A percentile compares a stretch with the other conserved stretches of the same genome.
Evolutionary conservation across 1,284 basidiomycete species (phyloP).

Genomic region (Amylostereum areolatum): DNA sequence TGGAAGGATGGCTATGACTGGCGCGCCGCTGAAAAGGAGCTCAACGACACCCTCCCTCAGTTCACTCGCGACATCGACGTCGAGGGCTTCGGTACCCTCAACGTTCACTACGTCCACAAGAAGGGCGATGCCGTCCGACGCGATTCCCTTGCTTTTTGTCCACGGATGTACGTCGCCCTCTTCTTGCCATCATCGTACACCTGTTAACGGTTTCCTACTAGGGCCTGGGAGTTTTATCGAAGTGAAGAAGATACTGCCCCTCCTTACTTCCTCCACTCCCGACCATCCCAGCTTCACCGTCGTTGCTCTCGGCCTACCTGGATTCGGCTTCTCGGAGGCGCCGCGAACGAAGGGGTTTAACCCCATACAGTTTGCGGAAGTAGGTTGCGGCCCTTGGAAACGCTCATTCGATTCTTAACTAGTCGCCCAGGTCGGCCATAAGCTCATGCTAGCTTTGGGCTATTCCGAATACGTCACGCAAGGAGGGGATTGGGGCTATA

Average conservation of each 20-base stretch:
- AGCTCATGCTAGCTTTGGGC: conserved; percentile 40
- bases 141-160: conserved; percentile 40
- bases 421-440: conserved; percentile 29
- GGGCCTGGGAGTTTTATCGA: conserved; percentile 61
- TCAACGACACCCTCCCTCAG: conserved; percentile 37
- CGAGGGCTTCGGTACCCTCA: conserved; percentile 28
- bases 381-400: conserved; percentile 13
- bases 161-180: conserved; percentile 35
- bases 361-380: conserved; percentile 22
- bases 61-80: conserved; percentile 36
- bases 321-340: conserved; percentile 49
- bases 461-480: conserved; percentile 42
- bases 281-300: conserved; percentile 54
- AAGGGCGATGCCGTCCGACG: conserved; percentile 16
- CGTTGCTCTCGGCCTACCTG: conserved; percentile 47
- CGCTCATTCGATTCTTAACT: not conserved
- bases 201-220: not conserved
- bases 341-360: conserved; percentile 31
- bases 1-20: conserved; percentile 41
- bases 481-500: conserved; percentile 40
- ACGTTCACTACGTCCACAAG: conserved; percentile 32
- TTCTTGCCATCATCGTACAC: not conserved
- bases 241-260: conserved; percentile 45
- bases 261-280: conserved; percentile 33
- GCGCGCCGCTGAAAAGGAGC: conserved; percentile 29